Conservation (phyloP, 352 stramenopile genomes). For the Phytophthora palmivora region DNA sequence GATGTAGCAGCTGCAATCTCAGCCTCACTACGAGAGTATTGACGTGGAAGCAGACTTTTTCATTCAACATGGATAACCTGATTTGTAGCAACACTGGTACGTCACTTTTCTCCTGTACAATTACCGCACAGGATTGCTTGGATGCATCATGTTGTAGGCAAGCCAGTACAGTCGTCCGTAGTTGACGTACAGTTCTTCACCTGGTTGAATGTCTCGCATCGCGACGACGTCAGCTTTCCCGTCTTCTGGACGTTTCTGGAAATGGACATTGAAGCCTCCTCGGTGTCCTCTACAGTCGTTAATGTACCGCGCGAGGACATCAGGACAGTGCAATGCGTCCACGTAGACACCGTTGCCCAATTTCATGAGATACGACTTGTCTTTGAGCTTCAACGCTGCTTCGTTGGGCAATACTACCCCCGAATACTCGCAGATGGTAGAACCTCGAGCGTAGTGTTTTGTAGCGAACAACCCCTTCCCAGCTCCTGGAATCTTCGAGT, state of each 20-base stretch:
- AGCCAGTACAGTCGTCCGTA: slow-evolving; percentile 89
- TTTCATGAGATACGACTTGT: slow-evolving; percentile 87
- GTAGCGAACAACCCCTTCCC: slow-evolving; percentile 65
- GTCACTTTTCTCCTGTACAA: slow-evolving; percentile 14
- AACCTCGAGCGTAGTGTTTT: slow-evolving; percentile 24
- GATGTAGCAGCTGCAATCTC: slow-evolving; percentile 73
- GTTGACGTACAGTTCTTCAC: slow-evolving; percentile 82
- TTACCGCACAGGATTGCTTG: slow-evolving; percentile 60
- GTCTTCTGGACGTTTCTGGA: slow-evolving; percentile 65
- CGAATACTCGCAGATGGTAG: slow-evolving; percentile 55
- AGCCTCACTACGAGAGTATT: slow-evolving; percentile 71
- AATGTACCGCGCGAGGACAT: slow-evolving; percentile 78
- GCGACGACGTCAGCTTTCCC: slow-evolving; percentile 66
- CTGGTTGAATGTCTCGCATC: slow-evolving; percentile 56
- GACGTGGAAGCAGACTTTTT: slow-evolving; percentile 19
- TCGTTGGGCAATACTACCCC: slow-evolving; percentile 49
- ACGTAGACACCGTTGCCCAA: slow-evolving; percentile 82
- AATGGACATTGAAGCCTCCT: slow-evolving; percentile 76
- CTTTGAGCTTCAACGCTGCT: slow-evolving; percentile 58
- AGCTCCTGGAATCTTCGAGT: slow-evolving; percentile 58
- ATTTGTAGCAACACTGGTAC: background rate
- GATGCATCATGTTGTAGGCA: slow-evolving; percentile 76
- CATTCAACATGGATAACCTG: background rate
- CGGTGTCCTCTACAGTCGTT: slow-evolving; percentile 74
- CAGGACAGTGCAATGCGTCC: slow-evolving; percentile 53